Evolutionary conservation across 2,329 filamentous ascomycete species (phyloP).

Genomic region (Nannizziopsis barbatae): DNA sequence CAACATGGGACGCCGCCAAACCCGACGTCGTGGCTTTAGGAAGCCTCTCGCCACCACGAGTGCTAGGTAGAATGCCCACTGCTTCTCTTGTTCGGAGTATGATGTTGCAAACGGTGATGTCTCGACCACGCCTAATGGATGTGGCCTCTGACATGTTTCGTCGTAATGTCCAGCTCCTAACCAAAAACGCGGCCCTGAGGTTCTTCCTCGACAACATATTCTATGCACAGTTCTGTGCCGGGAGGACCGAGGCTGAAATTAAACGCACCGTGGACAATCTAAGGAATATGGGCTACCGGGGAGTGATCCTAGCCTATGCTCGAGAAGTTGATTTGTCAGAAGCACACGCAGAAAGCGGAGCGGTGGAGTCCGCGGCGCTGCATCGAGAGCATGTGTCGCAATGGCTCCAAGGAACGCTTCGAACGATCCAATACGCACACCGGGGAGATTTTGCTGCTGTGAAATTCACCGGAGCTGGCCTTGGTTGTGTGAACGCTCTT

Average conservation of each 20-base stretch:
- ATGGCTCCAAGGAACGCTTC: conserved; percentile 45
- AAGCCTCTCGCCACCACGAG: conserved; percentile 5
- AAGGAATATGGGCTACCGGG: conserved; percentile 41
- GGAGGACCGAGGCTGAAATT: conserved; percentile 40
- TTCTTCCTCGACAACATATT: conserved; percentile 30
- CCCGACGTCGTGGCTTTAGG: background rate
- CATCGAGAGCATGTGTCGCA: conserved; percentile 26
- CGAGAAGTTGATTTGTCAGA: conserved; percentile 44
- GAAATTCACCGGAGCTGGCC: conserved; percentile 64
- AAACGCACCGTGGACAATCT: conserved; percentile 36
- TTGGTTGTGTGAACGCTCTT: conserved; percentile 14
- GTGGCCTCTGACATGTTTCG: conserved; percentile 14
- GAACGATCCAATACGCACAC: conserved; percentile 43
- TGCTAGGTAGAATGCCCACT: conserved; percentile 13
- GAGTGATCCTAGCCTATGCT: conserved; percentile 45
- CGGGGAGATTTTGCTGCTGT: conserved; percentile 43
- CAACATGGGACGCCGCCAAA: conserved; percentile 9
- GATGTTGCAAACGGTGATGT: conserved; percentile 15
- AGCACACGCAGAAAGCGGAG: conserved; percentile 23
- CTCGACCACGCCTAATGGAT: conserved; percentile 14
- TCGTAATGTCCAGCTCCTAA: conserved; percentile 14
- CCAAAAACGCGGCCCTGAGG: conserved; percentile 12
- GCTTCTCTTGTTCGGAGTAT: conserved; percentile 15
- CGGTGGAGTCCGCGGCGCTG: conserved; percentile 24
- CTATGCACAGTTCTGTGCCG: conserved; percentile 49